Evolutionary conservation across 192 early-diverging fungal species (phyloP), one percentile per base, ranked within the genome.

Genomic region (Funneliformis mosseae): DNA sequence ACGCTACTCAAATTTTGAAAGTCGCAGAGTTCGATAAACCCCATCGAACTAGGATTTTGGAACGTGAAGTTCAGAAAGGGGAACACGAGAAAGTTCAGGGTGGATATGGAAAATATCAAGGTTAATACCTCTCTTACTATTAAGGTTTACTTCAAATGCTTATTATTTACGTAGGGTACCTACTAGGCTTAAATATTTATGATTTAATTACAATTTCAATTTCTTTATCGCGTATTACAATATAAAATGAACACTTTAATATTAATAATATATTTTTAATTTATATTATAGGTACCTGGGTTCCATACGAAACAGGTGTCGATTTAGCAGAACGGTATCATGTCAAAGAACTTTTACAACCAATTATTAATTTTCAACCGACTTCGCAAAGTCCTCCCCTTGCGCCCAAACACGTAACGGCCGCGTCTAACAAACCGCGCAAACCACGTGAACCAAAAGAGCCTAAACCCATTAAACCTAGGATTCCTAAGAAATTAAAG

Each of bases 91-190:
- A 98, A 83, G 94, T 99, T 18, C 97, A 98, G 83, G 98, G 98
- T 16, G 98, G 98, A 14, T 98, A 98, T 83, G 97, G 97, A 76
- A 97, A 97, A 88, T 99, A 98, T 84, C 98, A 97, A 88, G 97
- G 98, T 82, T 55, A 55, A 18, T 55, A 55, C 14, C 18, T 16
- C 14, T 2, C 50, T 55, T 55, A 45, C 14, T 50, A 18, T 16
- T 18, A 21, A 3, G 50, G 16, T 55, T 0, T 55, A 21, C 5
- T 45, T 45, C 9, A 6, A 45, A 10, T 45, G 0, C 16, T 21
- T 7, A 55, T n/a, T n/a, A n/a, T n/a, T n/a, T n/a, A n/a, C n/a
- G n/a, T n/a, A n/a, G 21, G 18, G 16, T 1, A 7, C 21, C 16
- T 55, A 21, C 18, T 7, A 18, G 6, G 16, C 18, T 55, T 55